These are phyloP conservation scores for Sporisorium iseilematis-ciliati DNA, from an alignment of 1,284 basidiomycete species.

Conservation along the genomic window DNA sequence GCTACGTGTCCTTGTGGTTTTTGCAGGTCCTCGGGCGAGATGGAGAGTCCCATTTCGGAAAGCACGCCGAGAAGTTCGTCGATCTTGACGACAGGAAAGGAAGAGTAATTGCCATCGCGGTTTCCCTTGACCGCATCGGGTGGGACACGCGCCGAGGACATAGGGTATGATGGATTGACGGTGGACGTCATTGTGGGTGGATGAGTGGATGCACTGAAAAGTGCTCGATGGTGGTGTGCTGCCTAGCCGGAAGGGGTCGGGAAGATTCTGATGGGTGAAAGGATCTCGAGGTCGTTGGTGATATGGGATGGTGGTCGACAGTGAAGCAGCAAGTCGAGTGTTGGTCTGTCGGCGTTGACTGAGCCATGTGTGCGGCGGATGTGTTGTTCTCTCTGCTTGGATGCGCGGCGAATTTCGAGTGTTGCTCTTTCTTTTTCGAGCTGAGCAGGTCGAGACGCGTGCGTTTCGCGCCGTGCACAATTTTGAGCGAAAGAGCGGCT, in stretches of 20 bases:
- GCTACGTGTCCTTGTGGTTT: slow-evolving; percentile 57
- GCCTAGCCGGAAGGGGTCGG: background rate
- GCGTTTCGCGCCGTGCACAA: slow-evolving; percentile 33
- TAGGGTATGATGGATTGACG: slow-evolving; percentile 36
- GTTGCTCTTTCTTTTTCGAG: slow-evolving; percentile 24
- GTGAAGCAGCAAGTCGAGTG: background rate
- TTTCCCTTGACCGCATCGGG: slow-evolving; percentile 42
- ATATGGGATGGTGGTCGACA: slow-evolving; percentile 4
- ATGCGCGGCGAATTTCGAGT: slow-evolving; percentile 7
- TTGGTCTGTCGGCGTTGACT: background rate
- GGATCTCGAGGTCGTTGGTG: background rate
- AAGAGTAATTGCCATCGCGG: slow-evolving; percentile 60
- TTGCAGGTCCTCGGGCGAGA: slow-evolving; percentile 59
- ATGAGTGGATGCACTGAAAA: background rate
- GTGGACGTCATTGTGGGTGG: slow-evolving; percentile 37
- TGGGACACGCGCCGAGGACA: slow-evolving; percentile 45
- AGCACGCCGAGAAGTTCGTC: slow-evolving; percentile 61
- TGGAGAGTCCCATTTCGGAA: slow-evolving; percentile 56
- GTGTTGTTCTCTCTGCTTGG: slow-evolving; percentile 30
- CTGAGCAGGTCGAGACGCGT: slow-evolving; percentile 15
- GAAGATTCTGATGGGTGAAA: background rate
- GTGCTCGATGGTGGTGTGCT: background rate
- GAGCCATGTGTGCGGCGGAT: background rate
- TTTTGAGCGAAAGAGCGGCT: background rate
- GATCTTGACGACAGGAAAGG: slow-evolving; percentile 61